A percentile compares a stretch with the other conserved stretches of the same genome.
Evolutionary conservation across 225 moss, liverwort and hornwort species (phyloP).

Genomic region (Polytrichum commune): DNA sequence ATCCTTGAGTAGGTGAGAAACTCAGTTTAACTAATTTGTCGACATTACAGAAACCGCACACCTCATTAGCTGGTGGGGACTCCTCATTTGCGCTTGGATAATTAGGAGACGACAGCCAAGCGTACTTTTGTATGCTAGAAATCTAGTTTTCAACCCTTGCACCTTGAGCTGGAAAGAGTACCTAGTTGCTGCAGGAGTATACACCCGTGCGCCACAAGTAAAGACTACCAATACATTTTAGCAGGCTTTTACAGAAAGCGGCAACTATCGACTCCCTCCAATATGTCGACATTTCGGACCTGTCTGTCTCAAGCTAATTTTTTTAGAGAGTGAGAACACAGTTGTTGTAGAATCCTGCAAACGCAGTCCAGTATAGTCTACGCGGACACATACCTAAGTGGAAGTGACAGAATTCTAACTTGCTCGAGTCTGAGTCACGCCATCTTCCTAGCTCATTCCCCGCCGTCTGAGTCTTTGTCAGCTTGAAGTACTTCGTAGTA

Average conservation of each 20-base stretch:
- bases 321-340: neutral
- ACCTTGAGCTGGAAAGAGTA: neutral
- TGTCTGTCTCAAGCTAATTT: neutral
- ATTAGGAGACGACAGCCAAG: neutral
- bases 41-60: neutral
- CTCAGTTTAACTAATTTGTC: neutral
- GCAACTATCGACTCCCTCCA: neutral
- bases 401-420: neutral
- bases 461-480: neutral
- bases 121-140: neutral
- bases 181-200: neutral
- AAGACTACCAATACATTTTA: too few species aligned
- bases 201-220: too few species aligned
- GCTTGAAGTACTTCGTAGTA: too few species aligned
- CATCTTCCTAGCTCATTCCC: neutral
- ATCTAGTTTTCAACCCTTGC: neutral
- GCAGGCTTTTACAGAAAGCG: neutral
- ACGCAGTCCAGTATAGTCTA: neutral
- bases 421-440: neutral
- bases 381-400: neutral
- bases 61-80: too few species aligned
- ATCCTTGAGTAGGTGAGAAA: neutral
- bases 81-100: too few species aligned
- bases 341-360: neutral
- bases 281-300: slow-evolving; percentile 5